Evolutionary conservation across 2,329 filamentous ascomycete species (phyloP).

Genomic region (Westerdykella ornata): DNA sequence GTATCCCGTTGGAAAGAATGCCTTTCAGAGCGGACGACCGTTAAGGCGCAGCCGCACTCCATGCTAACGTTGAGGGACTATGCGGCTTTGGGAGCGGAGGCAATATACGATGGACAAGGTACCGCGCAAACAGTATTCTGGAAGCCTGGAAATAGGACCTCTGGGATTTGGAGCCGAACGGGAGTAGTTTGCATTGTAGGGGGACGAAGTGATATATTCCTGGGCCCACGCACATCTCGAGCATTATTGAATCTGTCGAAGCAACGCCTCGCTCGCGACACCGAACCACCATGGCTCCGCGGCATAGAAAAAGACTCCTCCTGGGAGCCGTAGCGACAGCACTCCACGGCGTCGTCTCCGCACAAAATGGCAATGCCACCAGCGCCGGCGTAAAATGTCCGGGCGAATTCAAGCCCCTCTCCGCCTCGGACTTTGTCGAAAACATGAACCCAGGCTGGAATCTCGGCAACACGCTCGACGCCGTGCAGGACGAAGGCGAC

Average conservation of each 20-base stretch:
- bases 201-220: neutral
- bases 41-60: no score
- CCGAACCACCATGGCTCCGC: slow-evolving; percentile 4
- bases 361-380: neutral
- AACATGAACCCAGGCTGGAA: slow-evolving; percentile 54
- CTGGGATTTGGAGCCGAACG: neutral
- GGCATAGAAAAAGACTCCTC: slow-evolving; percentile 5
- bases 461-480: slow-evolving; percentile 55
- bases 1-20: no score
- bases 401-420: slow-evolving; percentile 42
- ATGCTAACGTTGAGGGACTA: no score
- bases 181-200: neutral
- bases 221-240: neutral
- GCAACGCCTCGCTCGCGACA: no score
- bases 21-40: no score
- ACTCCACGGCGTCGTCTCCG: slow-evolving; percentile 8
- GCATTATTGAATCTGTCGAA: no score
- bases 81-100: no score
- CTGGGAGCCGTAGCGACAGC: slow-evolving; percentile 6
- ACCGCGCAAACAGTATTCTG: neutral
- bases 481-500: slow-evolving; percentile 49
- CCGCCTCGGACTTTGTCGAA: slow-evolving; percentile 44
- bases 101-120: no score
- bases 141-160: neutral
- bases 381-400: slow-evolving; percentile 29